Percentiles rank a stretch among this genome's conserved stretches.
These are phyloP conservation scores for Phytophthora fragariae DNA, from an alignment of 352 stramenopile species.

Conservation along the genomic window DNA sequence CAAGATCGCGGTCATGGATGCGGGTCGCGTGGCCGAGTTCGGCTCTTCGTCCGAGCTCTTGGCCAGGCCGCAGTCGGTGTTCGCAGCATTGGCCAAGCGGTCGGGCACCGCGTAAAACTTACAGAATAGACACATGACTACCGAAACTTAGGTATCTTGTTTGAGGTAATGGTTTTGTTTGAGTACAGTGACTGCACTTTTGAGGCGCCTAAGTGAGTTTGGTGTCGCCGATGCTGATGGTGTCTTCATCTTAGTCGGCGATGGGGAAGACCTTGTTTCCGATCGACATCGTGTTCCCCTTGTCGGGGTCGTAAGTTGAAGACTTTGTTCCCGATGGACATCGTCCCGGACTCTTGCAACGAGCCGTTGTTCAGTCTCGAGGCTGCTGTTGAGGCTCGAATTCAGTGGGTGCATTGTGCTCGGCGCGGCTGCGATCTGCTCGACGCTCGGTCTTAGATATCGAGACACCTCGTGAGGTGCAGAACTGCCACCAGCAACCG, in stretches of 20 bases:
- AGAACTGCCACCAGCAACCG: too few relatives aligned
- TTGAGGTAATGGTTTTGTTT: too few relatives aligned
- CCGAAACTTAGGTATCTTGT: not conserved
- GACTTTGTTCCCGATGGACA: not conserved
- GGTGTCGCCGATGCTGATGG: not conserved
- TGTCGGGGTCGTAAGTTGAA: not conserved
- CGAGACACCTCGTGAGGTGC: constrained; percentile 3
- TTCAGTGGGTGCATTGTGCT: not conserved
- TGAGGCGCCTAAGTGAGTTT: not conserved
- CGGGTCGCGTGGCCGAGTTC: constrained; percentile 91
- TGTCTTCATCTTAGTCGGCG: not conserved
- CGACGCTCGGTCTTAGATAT: not conserved
- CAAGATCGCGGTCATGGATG: constrained; percentile 89
- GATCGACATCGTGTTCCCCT: not conserved
- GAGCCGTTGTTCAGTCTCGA: not conserved
- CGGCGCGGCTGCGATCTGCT: not conserved
- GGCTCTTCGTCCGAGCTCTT: constrained; percentile 86
- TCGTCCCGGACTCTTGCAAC: not conserved
- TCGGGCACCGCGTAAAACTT: not conserved
- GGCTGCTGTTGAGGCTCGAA: not conserved
- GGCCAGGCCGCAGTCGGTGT: constrained; percentile 75
- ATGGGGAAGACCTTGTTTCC: not conserved
- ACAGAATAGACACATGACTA: too few relatives aligned
- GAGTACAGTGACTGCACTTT: too few relatives aligned
- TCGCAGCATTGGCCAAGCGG: constrained; percentile 49